phyloP scores from a whole-genome alignment of 176 grass and related monocot species.

The Leersia perrieri region DNA sequence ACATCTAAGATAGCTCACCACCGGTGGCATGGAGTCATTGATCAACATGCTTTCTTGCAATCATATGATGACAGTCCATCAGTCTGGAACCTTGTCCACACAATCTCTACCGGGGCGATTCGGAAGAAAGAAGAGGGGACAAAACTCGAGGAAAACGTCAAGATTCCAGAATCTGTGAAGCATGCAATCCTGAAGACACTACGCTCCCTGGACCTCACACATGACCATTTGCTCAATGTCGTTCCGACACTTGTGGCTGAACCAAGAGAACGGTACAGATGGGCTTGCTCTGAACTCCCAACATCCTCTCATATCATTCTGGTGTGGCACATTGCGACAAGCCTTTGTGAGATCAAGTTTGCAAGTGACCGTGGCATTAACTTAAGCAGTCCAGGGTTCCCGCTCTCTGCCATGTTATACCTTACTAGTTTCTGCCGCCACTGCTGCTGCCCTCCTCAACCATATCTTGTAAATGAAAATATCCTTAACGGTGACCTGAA shows the following conservation, averaged over 20 bases:
- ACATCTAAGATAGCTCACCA: neutral
- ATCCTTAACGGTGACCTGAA: neutral
- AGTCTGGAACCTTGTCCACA: neutral
- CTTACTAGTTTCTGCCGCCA: neutral
- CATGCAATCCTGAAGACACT: neutral
- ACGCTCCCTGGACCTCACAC: too few relatives aligned
- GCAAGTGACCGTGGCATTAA: neutral
- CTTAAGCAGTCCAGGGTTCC: neutral
- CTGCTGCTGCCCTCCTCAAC: neutral
- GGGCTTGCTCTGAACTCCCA: neutral
- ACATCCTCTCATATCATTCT: conserved; percentile 27
- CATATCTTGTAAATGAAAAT: neutral
- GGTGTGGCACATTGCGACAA: conserved; percentile 32
- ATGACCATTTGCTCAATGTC: too few relatives aligned
- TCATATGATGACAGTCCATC: neutral
- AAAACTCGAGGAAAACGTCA: neutral
- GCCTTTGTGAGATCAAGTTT: conserved; percentile 25
- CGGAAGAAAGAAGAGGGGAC: neutral
- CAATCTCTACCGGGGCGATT: neutral
- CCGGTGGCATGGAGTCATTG: neutral
- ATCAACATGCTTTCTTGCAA: neutral
- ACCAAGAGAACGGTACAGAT: neutral
- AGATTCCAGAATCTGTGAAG: neutral
- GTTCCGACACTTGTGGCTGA: too few relatives aligned
- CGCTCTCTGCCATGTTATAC: neutral